These are phyloP conservation scores for Fomitopsis palustris DNA, from an alignment of 1,284 basidiomycete species.

Conservation along the genomic window DNA sequence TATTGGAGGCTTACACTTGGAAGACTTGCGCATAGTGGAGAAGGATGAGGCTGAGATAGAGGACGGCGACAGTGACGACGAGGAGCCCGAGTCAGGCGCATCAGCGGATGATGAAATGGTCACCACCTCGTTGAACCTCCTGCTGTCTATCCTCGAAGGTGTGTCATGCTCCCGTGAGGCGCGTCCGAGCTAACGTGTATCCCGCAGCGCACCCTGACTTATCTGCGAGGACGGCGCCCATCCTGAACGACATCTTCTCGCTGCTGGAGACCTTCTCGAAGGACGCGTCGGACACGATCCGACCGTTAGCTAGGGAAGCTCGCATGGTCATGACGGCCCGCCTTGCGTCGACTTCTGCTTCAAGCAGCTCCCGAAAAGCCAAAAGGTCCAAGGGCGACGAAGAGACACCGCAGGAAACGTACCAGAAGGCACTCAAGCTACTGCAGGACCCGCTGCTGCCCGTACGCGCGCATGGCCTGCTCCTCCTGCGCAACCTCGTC, in stretches of 20 bases:
- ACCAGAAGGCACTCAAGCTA: slow-evolving; percentile 85
- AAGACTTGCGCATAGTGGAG: slow-evolving; percentile 42
- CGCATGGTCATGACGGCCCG: slow-evolving; percentile 80
- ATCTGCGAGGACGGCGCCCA: slow-evolving; percentile 55
- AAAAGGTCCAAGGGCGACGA: slow-evolving; percentile 38
- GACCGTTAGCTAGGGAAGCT: slow-evolving; percentile 71
- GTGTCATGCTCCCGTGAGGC: background rate
- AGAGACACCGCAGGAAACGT: slow-evolving; percentile 49
- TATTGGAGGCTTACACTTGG: slow-evolving; percentile 28
- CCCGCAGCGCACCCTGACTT: slow-evolving; percentile 64
- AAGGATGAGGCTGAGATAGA: slow-evolving; percentile 29
- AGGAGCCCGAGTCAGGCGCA: slow-evolving; percentile 36
- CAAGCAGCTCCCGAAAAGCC: slow-evolving; percentile 23
- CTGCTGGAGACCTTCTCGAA: slow-evolving; percentile 58
- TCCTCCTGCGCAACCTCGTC: slow-evolving; percentile 79
- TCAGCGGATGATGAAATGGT: slow-evolving; percentile 61
- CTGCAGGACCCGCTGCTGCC: slow-evolving; percentile 92
- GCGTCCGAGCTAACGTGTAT: background rate
- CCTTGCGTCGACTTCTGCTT: slow-evolving; percentile 51
- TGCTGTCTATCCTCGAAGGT: slow-evolving; percentile 86
- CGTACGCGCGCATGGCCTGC: slow-evolving; percentile 91
- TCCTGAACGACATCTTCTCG: slow-evolving; percentile 69
- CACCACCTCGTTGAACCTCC: slow-evolving; percentile 71
- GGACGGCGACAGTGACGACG: slow-evolving; percentile 59
- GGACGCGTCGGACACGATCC: slow-evolving; percentile 43